Evolutionary conservation across 2,329 filamentous ascomycete genomes (phyloP).

Genomic region (Ceratocystis cubensis): DNA sequence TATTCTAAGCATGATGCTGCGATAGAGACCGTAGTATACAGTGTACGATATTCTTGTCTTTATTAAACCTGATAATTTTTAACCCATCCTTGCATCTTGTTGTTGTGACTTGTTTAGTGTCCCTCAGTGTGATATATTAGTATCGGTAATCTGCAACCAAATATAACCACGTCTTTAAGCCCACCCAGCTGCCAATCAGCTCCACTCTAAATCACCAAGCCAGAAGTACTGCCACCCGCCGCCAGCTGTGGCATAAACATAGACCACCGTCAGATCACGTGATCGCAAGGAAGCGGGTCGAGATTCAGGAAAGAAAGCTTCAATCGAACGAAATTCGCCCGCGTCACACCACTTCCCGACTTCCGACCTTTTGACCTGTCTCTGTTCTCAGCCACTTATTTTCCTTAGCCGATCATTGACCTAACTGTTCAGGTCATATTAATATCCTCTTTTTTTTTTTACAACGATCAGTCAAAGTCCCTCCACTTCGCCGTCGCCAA

Average conservation of each 20-base stretch:
- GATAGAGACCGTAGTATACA: background rate
- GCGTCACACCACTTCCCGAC: slow-evolving; percentile 18
- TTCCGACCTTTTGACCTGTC: background rate
- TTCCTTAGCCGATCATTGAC: background rate
- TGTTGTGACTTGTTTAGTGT: background rate
- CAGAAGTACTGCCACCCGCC: background rate
- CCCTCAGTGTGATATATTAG: background rate
- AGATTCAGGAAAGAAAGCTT: slow-evolving; percentile 5
- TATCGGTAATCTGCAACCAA: background rate
- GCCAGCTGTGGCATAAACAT: background rate
- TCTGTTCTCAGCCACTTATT: background rate
- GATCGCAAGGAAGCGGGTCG: slow-evolving; percentile 11
- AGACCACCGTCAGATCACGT: slow-evolving; percentile 9
- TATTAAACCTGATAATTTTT: background rate
- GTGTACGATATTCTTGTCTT: slow-evolving; percentile 5
- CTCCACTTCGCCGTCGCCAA: background rate
- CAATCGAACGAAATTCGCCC: slow-evolving; percentile 12
- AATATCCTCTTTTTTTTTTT: background rate
- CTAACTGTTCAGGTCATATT: background rate
- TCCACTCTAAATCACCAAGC: background rate
- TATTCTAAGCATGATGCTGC: slow-evolving; percentile 24
- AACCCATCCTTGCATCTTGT: background rate
- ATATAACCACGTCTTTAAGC: background rate
- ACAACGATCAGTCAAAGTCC: background rate
- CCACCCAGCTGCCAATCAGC: background rate